Conservation (phyloP, 495 filamentous ascomycete genomes). For the Penicillium egyptiacum region DNA sequence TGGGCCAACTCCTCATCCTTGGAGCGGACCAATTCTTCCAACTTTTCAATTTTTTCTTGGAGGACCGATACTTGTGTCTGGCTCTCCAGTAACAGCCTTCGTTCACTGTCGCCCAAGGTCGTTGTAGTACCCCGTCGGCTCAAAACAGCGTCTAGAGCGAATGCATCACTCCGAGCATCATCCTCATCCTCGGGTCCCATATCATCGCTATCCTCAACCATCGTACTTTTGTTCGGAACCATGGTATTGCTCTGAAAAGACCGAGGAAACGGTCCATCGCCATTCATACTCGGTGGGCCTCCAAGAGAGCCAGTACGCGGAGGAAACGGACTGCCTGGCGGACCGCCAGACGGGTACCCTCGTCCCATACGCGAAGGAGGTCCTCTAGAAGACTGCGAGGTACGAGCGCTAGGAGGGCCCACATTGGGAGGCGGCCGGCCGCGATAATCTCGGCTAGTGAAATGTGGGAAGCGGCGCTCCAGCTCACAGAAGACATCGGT, state of each 20-base stretch:
- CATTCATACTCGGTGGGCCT: conserved; percentile 45
- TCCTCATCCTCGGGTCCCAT: conserved; percentile 59
- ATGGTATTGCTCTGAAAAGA: conserved; percentile 95
- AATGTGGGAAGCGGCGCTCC: conserved; percentile 84
- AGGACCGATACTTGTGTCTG: conserved; percentile 74
- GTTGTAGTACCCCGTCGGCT: conserved; percentile 59
- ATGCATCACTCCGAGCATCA: conserved; percentile 64
- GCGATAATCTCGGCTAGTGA: conserved; percentile 64
- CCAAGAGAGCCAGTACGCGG: conserved; percentile 49
- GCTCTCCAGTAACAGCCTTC: conserved; percentile 71
- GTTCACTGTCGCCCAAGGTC: conserved; percentile 60
- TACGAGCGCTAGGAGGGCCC: conserved; percentile 36
- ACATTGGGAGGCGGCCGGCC: conserved; percentile 43
- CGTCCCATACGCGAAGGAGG: conserved; percentile 38
- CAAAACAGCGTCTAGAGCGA: conserved; percentile 56
- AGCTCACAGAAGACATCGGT: conserved; percentile 95
- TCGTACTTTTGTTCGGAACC: conserved; percentile 94
- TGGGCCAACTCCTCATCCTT: conserved; percentile 59
- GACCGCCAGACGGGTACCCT: conserved; percentile 44
- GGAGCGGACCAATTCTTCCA: conserved; percentile 61
- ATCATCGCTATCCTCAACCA: conserved; percentile 96
- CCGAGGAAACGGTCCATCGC: conserved; percentile 70
- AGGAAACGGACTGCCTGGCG: conserved; percentile 43
- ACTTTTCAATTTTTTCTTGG: conserved; percentile 67
- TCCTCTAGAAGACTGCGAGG: conserved; percentile 42